phyloP scores from a whole-genome alignment of 2,329 filamentous ascomycete species.

The Trichophyton simii region DNA sequence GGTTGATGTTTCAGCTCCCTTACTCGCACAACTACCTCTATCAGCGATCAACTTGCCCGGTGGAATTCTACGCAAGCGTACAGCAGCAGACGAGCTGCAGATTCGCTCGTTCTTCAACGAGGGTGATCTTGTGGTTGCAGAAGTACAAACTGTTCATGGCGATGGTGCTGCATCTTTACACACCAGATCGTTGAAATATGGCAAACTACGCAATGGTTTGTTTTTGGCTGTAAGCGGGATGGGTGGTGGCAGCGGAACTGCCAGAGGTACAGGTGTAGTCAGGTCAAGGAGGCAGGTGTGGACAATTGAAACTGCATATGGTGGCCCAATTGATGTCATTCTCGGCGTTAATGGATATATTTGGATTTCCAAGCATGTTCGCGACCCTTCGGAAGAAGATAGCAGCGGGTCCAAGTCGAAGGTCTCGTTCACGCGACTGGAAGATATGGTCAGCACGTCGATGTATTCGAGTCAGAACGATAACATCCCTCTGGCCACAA shows the following conservation, averaged over 20 bases:
- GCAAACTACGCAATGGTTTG: constrained; percentile 85
- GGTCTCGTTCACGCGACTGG: constrained; percentile 65
- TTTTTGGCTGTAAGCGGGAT: constrained; percentile 73
- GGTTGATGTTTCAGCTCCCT: constrained; percentile 79
- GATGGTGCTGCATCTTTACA: constrained; percentile 82
- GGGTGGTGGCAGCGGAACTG: constrained; percentile 60
- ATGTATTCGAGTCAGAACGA: constrained; percentile 97
- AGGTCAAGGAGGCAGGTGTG: constrained; percentile 76
- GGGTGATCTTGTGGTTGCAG: constrained; percentile 83
- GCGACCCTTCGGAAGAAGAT: constrained; percentile 23
- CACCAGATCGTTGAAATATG: constrained; percentile 82
- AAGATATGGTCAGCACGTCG: constrained; percentile 70
- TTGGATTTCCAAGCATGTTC: constrained; percentile 76
- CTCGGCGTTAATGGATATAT: constrained; percentile 95
- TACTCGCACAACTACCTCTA: constrained; percentile 74
- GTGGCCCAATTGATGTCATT: constrained; percentile 62
- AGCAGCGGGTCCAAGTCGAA: neutral
- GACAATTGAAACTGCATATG: constrained; percentile 47
- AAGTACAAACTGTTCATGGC: constrained; percentile 78
- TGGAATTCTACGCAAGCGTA: constrained; percentile 79
- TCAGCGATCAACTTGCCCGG: constrained; percentile 89
- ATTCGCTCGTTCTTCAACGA: constrained; percentile 96
- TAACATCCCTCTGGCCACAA: constrained; percentile 59
- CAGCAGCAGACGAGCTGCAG: constrained; percentile 91
- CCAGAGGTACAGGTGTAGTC: constrained; percentile 64